Evolutionary conservation across 192 early-diverging fungal genomes (phyloP).

Genomic region (Coemansia sp.): DNA sequence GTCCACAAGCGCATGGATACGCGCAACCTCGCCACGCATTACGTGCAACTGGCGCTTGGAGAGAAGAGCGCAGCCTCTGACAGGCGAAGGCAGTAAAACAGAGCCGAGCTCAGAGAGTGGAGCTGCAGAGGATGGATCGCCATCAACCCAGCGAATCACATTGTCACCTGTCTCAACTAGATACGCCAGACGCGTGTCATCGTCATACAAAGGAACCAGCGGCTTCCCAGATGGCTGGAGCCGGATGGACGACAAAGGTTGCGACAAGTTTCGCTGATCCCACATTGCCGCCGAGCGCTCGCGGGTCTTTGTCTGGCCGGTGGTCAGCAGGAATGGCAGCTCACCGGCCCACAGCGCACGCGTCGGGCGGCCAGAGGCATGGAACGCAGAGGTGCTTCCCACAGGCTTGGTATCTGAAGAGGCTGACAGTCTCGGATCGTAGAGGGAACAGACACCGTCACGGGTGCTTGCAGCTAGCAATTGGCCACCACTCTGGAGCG

Average conservation of each 20-base stretch:
- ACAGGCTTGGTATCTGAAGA: not conserved
- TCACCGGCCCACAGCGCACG: slow-evolving; percentile 70
- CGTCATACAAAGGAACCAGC: slow-evolving; percentile 72
- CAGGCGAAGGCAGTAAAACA: slow-evolving; percentile 25
- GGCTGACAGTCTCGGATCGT: slow-evolving; percentile 23
- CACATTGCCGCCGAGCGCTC: slow-evolving; percentile 72
- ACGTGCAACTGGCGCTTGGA: slow-evolving; percentile 72
- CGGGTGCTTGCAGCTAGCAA: slow-evolving; percentile 32
- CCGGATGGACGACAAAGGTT: slow-evolving; percentile 58
- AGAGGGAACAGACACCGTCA: slow-evolving; percentile 20
- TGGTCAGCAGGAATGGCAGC: slow-evolving; percentile 62
- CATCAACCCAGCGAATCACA: slow-evolving; percentile 66
- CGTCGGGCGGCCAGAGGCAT: slow-evolving; percentile 45
- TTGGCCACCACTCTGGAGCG: slow-evolving; percentile 37
- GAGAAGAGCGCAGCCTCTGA: slow-evolving; percentile 61
- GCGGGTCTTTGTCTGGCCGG: slow-evolving; percentile 71
- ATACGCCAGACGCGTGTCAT: slow-evolving; percentile 77
- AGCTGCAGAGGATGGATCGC: slow-evolving; percentile 40
- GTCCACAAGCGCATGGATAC: slow-evolving; percentile 52
- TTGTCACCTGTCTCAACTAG: slow-evolving; percentile 70
- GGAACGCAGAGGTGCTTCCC: slow-evolving; percentile 22
- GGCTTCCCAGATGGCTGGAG: slow-evolving; percentile 73
- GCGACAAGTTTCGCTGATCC: slow-evolving; percentile 65
- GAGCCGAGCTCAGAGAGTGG: slow-evolving; percentile 42
- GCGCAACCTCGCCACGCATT: slow-evolving; percentile 68